Base-by-base conservation (phyloP, 78 protist species). In the Anaeramoeba ignava region DNA sequence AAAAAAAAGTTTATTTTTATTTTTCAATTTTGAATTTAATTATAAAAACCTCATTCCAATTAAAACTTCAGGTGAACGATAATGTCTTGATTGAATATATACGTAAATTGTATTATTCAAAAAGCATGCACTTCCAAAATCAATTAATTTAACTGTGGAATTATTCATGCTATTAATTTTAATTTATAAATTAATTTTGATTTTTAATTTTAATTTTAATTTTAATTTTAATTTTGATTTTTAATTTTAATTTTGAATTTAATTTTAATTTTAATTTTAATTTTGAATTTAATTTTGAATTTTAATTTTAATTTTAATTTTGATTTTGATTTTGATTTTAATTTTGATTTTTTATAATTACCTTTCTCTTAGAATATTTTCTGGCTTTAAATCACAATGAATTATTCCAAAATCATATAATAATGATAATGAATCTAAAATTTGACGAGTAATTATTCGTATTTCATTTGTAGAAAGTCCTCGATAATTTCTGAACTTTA, bases 301-400 rank as follows among this genome's bases (percentile, higher is more conserved):
- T n/a, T n/a, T n/a, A n/a, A n/a, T n/a, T n/a, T n/a, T n/a, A n/a
- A n/a, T n/a, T n/a, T n/a, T n/a, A n/a, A n/a, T n/a, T n/a, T n/a
- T n/a, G n/a, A n/a, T n/a, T n/a, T n/a, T n/a, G n/a, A n/a, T n/a
- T n/a, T n/a, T n/a, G n/a, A n/a, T n/a, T n/a, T n/a, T n/a, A n/a
- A n/a, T n/a, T n/a, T n/a, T 54, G 17, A 8, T 54, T 27, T 27
- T 54, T 17, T 8, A 54, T 54, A 17, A 54, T 27, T 54, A 8
- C 36, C 17, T 54, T 54, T 54, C 73, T 54, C 8, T 27, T 27
- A 54, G 73, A 54, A 54, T 54, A 17, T 54, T 54, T 54, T 54
- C 73, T 54, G 73, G 73, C 73, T 54, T 54, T 54, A 54, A 54
- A 54, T 54, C 73, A 17, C 36, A 54, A 54, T 54, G 73, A 54